These are phyloP conservation scores for Kalanchoe fedtschenkoi DNA, from an alignment of 164 flowering plant genomes.

Conservation along the genomic window DNA sequence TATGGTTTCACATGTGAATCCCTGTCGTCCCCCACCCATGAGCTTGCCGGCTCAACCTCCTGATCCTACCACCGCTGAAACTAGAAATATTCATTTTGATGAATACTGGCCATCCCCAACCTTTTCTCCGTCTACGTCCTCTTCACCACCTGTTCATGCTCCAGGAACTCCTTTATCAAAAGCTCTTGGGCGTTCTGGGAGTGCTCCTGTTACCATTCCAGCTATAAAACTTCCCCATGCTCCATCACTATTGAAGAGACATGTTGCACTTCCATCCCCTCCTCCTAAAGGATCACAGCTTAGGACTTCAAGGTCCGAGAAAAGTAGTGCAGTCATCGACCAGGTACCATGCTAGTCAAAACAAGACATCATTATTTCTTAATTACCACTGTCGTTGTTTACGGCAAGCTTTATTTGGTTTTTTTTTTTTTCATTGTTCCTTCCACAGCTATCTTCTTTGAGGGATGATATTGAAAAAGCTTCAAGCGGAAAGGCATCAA, in stretches of 20 bases:
- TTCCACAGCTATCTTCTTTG: slow-evolving; percentile 27
- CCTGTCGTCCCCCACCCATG: slow-evolving; percentile 28
- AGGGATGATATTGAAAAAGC: slow-evolving; percentile 46
- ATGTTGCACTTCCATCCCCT: slow-evolving; percentile 46
- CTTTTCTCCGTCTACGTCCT: slow-evolving; percentile 55
- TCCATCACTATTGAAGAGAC: slow-evolving; percentile 23
- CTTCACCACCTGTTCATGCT: slow-evolving; percentile 56
- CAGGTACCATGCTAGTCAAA: slow-evolving; percentile 41
- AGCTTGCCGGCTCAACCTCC: slow-evolving; percentile 37
- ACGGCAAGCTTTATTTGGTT: background rate
- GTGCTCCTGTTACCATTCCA: slow-evolving; percentile 70
- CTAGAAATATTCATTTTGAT: slow-evolving; percentile 38
- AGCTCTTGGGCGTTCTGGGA: slow-evolving; percentile 52
- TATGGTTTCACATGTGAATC: slow-evolving; percentile 21
- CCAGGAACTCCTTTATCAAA: slow-evolving; percentile 30
- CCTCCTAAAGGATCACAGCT: slow-evolving; percentile 29
- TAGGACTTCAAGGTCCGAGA: slow-evolving; percentile 27
- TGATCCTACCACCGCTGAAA: slow-evolving; percentile 24
- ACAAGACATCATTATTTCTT: background rate
- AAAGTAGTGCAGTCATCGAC: slow-evolving; percentile 23
- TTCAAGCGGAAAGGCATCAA: slow-evolving; percentile 34
- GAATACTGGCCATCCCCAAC: slow-evolving; percentile 60
- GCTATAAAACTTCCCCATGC: slow-evolving; percentile 22
- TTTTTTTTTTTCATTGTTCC: slow-evolving; percentile 14
- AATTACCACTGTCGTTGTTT: no score